Base-by-base conservation (phyloP, 148 eudicot genomes). In the Rheum nobile region DNA sequence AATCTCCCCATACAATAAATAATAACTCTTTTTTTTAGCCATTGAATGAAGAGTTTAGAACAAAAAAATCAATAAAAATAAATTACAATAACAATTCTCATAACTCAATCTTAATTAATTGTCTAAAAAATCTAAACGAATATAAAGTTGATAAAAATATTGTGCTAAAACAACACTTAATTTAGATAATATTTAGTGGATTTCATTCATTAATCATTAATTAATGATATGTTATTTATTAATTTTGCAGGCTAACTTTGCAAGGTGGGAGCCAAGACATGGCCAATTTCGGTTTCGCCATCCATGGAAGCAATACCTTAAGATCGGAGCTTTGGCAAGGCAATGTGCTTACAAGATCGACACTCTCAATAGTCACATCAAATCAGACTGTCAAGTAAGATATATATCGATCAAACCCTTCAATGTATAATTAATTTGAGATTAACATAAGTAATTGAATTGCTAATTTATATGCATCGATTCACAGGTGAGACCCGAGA, bases 241-340 rank as follows among this genome's bases (percentile, higher is more conserved):
- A 39, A 16, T 24, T 13, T 34, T 74, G 69, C 35, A 83, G 83
- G 79, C 79, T 54, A 80, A 83, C 54, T 80, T 80, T 6, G 85
- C 85, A 9, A 54, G 68, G 68, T 83, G 85, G 85, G 85, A 83
- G 79, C 85, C 85, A 54, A 31, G 78, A 24, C 85, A 80, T 69
- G 79, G 83, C 4, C 65, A 75, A 21, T 80, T 83, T 16, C 80
- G 55, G 46, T 80, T 63, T 63, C 78, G 57, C 1, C 85, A 80
- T 72, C 85, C 85, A 54, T 83, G 82, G 80, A 72, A 63, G 48
- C 81, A 80, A 72, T 80, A 80, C 57, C 85, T 75, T 6, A 80
- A 80, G 61, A 59, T 83, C 29, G 82, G 83, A 70, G 52, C 76
- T 24, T 22, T 77, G 22, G 32, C 67, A 46, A 76, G 83, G 16